Evolutionary conservation across 345 rosid species (phyloP), one percentile per base, ranked within the genome.

Genomic region (Populus pruinosa): DNA sequence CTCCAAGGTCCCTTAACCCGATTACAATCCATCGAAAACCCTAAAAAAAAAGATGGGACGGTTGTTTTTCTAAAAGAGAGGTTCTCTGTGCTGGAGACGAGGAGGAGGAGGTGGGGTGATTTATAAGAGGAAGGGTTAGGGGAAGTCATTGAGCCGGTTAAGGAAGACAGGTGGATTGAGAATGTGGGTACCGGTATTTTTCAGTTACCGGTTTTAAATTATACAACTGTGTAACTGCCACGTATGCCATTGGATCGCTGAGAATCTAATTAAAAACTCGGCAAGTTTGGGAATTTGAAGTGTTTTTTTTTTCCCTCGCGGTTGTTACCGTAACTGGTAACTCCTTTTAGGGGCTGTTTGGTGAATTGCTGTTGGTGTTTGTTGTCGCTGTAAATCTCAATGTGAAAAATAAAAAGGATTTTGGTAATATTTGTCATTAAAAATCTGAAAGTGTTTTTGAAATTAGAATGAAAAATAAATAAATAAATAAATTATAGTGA

Each of bases 161-260:
- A 63, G 70, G 16, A 38, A 55, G 21, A 8, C n/a, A 35, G 66
- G 73, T 73, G 73, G 66, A 43, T 71, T 59, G 14, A 5, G 25
- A 6, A 11, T 10, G 63, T 7, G 63, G 63, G 13, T 55, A 83
- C 83, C 65, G 73, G 85, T 65, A 73, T 3, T 65, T 27, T 56
- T 70, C 69, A 49, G 85, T 83, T 75, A 68, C 83, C 85, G 77
- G 85, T 82, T 68, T 29, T 47, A 17, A 36, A 23, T 23, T 17
- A 27, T 11, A 78, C 85, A 76, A 80, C 80, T 76, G 85, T 61
- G 25, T 31, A 82, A 73, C 84, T 29, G 77, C 85, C 88, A 82
- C 86, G 86, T 72, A 43, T 33, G 74, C 17, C 53, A 33, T 27
- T 63, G 38, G 78, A 73, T 74, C 38, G 65, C n/a, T n/a, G n/a